Percentiles rank a stretch among this genome's conserved stretches.
Conservation (phyloP, 352 stramenopile genomes). For the Paralagenidium karlingii region DNA sequence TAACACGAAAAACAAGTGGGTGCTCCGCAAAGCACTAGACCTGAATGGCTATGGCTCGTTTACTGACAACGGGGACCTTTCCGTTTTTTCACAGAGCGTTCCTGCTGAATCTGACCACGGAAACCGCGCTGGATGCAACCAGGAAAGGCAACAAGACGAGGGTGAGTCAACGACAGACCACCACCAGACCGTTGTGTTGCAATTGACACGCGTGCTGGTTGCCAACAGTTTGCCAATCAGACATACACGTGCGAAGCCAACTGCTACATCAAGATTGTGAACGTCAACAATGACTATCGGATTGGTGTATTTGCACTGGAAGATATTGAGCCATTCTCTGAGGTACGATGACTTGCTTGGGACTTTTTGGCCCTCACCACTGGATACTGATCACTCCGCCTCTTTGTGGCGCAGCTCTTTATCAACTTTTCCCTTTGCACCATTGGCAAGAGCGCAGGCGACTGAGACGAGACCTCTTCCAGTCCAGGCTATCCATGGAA, state of each 20-base stretch:
- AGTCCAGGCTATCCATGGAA: no score
- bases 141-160: conserved; percentile 92
- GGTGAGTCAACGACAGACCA: conserved; percentile 15
- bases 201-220: not conserved
- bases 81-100: no score
- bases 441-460: no score
- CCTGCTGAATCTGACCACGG: conserved; percentile 90
- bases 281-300: conserved; percentile 86
- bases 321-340: conserved; percentile 79
- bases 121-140: conserved; percentile 88
- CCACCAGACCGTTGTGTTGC: not conserved
- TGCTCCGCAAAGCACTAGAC: no score
- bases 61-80: no score
- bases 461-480: no score
- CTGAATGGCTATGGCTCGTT: no score
- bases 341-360: conserved; percentile 25
- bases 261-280: conserved; percentile 81
- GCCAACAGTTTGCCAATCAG: conserved; percentile 83
- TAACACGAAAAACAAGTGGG: no score
- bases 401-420: no score
- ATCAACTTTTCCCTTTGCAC: no score
- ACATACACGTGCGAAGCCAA: conserved; percentile 67
- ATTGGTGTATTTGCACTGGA: conserved; percentile 89
- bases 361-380: no score
- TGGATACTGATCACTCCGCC: no score